Base-by-base conservation (phyloP, 768 basidiomycete species). In the Russula sp. region DNA sequence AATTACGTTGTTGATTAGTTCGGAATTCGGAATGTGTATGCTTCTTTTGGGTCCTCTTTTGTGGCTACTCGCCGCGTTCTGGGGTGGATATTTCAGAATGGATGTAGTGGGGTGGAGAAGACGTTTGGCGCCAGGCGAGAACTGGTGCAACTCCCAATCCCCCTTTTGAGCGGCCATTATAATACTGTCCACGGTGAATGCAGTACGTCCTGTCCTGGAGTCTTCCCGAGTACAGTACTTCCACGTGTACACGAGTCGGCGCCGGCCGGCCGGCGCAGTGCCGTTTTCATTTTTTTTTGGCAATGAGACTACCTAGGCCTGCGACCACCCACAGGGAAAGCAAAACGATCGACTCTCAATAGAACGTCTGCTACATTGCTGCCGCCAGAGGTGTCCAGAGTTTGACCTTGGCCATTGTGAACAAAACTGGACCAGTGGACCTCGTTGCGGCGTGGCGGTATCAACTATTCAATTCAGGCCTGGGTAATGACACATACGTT, bases 401-500 rank as follows among this genome's bases (percentile, higher is more conserved):
- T 10, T 38, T 67, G 50, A 49, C 56, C 2, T 14, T 67, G 20
- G 67, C 54, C 8, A 22, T 68, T 16, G 55, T 65, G 30, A 57
- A 30, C 42, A 22, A 36, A 36, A 58, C 40, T 5, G 60, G 64
- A 9, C 20, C 16, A 4, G 20, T 52, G 1, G 67, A 68, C 20
- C 22, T 62, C 13, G 64, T 59, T 5, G 60, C 59, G n/a, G n/a
- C n/a, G n/a, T n/a, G n/a, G n/a, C n/a, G n/a, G n/a, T n/a, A n/a
- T n/a, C n/a, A n/a, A n/a, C n/a, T n/a, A n/a, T n/a, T 40, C 36
- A 61, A 36, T 61, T 48, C 5, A 56, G 64, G 40, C n/a, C n/a
- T n/a, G n/a, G n/a, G n/a, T n/a, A 49, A 64, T 2, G 67, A 59
- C n/a, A 64, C 64, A 2, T 68, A 53, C 32, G 63, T 36, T 4